phyloP scores from a whole-genome alignment of 225 moss, liverwort and hornwort species.

The Pseudisothecium myosuroides region DNA sequence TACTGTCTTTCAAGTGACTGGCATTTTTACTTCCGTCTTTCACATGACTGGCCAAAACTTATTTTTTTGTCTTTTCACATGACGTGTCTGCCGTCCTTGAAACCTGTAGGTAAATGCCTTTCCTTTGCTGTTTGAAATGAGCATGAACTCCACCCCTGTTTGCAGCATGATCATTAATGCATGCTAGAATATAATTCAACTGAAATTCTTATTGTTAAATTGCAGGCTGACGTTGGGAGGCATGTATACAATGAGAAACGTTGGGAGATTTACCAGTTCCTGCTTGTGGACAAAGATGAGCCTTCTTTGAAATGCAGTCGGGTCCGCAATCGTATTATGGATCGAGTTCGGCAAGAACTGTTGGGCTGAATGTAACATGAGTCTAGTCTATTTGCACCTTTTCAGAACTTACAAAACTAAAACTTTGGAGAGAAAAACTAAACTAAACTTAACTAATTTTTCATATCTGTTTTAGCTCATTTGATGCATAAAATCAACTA shows the following conservation, averaged over 20 bases:
- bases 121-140: not conserved
- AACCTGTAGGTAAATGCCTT: not conserved
- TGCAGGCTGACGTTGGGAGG: conserved; percentile 28
- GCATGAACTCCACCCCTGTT: not conserved
- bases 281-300: conserved; percentile 13
- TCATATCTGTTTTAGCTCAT: not conserved
- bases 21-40: not conserved
- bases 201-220: not conserved
- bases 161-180: not conserved
- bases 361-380: not conserved
- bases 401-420: not conserved
- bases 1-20: not conserved
- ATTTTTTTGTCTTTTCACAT: not conserved
- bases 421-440: not conserved
- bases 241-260: not conserved
- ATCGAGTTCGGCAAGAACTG: conserved; percentile 9
- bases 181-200: not conserved
- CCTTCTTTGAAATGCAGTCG: not conserved
- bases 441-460: not conserved
- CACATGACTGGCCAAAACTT: no score
- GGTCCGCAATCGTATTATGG: conserved; percentile 1
- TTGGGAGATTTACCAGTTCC: conserved; percentile 31
- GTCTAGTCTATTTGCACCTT: not conserved
- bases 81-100: not conserved
- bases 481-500: not conserved